Conservation (phyloP, 2,329 filamentous ascomycete species). For the Aspergillus sp. region DNA sequence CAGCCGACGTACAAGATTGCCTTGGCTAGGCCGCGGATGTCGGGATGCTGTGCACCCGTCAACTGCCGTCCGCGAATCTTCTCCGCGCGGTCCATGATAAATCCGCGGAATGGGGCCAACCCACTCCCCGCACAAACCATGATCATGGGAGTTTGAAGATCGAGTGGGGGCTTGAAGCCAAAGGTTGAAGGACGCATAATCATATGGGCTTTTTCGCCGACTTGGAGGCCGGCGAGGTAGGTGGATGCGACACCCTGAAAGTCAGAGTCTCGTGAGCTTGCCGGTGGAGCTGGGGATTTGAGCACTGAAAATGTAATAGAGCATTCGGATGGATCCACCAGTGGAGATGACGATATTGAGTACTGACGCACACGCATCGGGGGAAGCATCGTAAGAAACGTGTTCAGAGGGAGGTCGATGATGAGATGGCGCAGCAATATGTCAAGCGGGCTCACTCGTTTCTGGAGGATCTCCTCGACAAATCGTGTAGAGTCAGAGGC, state of each 20-base stretch:
- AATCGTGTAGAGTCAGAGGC: constrained; percentile 39
- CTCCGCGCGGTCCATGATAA: constrained; percentile 59
- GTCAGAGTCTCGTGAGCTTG: constrained; percentile 34
- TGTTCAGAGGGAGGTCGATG: constrained; percentile 60
- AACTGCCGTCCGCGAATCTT: constrained; percentile 23
- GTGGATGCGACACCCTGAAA: constrained; percentile 61
- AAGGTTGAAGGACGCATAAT: constrained; percentile 33
- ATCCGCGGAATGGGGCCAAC: constrained; percentile 62
- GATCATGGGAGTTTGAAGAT: constrained; percentile 36
- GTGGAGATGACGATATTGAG: constrained; percentile 73
- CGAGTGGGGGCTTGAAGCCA: constrained; percentile 35
- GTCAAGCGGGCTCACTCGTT: constrained; percentile 58
- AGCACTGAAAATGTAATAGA: constrained; percentile 69
- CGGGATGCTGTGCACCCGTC: constrained; percentile 8
- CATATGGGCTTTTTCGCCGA: constrained; percentile 32
- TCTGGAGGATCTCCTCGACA: constrained; percentile 49
- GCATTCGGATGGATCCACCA: constrained; percentile 55
- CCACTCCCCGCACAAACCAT: constrained; percentile 48
- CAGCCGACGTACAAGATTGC: constrained; percentile 37
- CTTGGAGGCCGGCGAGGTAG: constrained; percentile 52
- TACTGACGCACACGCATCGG: constrained; percentile 78
- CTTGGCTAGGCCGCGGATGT: constrained; percentile 24
- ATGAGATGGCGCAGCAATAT: constrained; percentile 63
- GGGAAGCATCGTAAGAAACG: constrained; percentile 69
- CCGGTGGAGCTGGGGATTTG: constrained; percentile 47